Conservation (phyloP, 2,329 filamentous ascomycete species). For the Alternaria panax region DNA sequence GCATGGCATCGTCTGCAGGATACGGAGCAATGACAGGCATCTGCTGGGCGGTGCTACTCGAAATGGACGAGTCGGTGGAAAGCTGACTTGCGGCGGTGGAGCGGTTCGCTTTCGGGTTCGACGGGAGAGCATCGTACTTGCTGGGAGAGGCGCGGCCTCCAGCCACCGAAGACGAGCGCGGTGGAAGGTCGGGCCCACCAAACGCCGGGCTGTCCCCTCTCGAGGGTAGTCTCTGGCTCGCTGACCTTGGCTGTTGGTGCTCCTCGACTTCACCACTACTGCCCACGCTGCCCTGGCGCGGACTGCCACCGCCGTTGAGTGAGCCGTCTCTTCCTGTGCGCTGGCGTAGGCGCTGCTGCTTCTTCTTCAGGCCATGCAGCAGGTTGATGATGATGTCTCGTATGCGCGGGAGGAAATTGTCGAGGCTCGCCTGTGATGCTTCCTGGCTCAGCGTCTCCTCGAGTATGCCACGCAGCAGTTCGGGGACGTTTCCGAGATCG, state of each 20-base stretch:
- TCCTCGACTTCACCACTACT: conserved; percentile 48
- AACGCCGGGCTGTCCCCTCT: conserved; percentile 54
- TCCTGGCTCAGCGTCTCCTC: conserved; percentile 97
- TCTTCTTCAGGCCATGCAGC: conserved; percentile 93
- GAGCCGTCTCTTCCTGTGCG: conserved; percentile 60
- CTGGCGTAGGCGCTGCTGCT: conserved; percentile 84
- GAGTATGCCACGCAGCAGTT: conserved; percentile 85
- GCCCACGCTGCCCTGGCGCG: conserved; percentile 48
- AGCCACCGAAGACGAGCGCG: conserved; percentile 57
- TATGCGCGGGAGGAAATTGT: conserved; percentile 91
- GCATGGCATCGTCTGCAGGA: conserved; percentile 66
- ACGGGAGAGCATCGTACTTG: conserved; percentile 51
- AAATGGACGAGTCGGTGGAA: conserved; percentile 66
- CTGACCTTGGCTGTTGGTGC: conserved; percentile 50
- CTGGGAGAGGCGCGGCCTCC: conserved; percentile 55
- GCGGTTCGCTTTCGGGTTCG: conserved; percentile 44
- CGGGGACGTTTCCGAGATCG: conserved; percentile 93
- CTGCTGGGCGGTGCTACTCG: conserved; percentile 78
- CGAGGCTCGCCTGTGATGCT: conserved; percentile 89
- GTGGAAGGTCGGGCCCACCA: conserved; percentile 54
- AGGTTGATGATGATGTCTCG: conserved; percentile 99
- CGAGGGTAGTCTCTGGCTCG: conserved; percentile 52
- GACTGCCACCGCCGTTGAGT: conserved; percentile 48
- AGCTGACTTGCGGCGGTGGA: conserved; percentile 43
- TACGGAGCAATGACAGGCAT: conserved; percentile 78